phyloP scores from a whole-genome alignment of 441 rosid genomes.

The Erysimum cheiri region DNA sequence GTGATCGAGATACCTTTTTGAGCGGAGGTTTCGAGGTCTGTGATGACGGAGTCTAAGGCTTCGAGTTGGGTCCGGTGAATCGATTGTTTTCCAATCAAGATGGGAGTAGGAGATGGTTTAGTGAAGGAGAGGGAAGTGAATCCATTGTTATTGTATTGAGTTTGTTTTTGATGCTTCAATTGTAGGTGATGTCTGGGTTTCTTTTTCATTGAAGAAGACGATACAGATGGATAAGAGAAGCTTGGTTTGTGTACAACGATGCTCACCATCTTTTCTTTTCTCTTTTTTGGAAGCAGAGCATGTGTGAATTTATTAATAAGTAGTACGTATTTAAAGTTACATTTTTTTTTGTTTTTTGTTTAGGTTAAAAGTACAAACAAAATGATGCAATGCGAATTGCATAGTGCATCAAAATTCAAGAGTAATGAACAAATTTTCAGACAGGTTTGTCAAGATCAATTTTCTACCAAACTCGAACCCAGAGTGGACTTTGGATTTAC shows the following conservation, averaged over 20 bases:
- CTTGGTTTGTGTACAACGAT: constrained; percentile 40
- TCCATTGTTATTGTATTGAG: constrained; percentile 22
- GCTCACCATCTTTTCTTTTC: constrained; percentile 45
- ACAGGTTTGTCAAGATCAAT: constrained; percentile 24
- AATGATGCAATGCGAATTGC: constrained; percentile 20
- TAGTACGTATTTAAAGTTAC: neutral
- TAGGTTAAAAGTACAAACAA: constrained; percentile 31
- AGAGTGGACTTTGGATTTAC: constrained; percentile 37
- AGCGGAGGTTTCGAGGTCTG: constrained; percentile 64
- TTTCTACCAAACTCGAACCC: constrained; percentile 36
- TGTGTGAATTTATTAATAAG: neutral
- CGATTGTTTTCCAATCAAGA: constrained; percentile 46
- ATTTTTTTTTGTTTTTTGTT: neutral
- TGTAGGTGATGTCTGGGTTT: constrained; percentile 46
- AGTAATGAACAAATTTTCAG: constrained; percentile 30
- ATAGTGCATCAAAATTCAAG: constrained; percentile 26
- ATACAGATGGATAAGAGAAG: constrained; percentile 32
- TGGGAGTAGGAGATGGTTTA: constrained; percentile 63
- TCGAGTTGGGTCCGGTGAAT: constrained; percentile 55
- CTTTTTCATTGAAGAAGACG: constrained; percentile 49
- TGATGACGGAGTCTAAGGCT: constrained; percentile 60
- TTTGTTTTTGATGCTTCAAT: constrained; percentile 34
- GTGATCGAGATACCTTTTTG: constrained; percentile 58
- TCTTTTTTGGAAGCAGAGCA: constrained; percentile 5
- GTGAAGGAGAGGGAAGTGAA: constrained; percentile 49